Percentiles rank a stretch among this genome's conserved stretches.
Conservation (phyloP, 768 basidiomycete genomes). For the Multifurca ochricompacta region DNA sequence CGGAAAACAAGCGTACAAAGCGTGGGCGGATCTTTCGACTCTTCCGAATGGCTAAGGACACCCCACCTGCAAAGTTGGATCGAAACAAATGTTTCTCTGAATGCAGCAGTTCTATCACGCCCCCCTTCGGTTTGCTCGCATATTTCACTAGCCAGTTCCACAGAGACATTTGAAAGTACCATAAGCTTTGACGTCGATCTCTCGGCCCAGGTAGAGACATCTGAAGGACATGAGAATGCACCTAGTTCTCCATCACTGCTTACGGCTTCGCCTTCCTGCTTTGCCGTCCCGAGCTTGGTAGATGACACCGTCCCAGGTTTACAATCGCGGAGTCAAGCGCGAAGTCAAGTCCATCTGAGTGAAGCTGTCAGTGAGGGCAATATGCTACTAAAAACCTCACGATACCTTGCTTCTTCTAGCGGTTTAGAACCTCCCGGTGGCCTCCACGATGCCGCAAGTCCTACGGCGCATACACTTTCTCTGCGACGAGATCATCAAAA, state of each 20-base stretch:
- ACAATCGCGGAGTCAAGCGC: too few species aligned
- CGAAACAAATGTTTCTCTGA: neutral
- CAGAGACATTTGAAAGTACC: neutral
- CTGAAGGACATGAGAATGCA: neutral
- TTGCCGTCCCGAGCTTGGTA: neutral
- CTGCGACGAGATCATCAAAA: neutral
- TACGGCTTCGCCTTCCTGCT: too few species aligned
- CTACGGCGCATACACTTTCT: neutral
- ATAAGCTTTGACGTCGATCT: slow-evolving; percentile 1
- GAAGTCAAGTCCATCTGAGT: neutral
- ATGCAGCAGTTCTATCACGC: neutral
- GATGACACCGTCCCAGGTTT: neutral
- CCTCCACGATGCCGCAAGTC: neutral
- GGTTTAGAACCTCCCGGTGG: neutral
- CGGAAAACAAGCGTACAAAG: neutral
- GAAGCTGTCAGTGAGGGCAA: neutral
- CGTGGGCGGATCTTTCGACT: neutral
- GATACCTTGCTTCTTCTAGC: neutral
- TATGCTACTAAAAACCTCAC: neutral
- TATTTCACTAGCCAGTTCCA: neutral
- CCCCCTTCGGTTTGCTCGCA: slow-evolving; percentile 2
- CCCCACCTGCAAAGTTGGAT: neutral
- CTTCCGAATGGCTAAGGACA: neutral
- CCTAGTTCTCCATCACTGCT: neutral
- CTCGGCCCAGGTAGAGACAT: neutral